Evolutionary conservation across 139 green algal species (phyloP), one percentile per base, ranked within the genome.

Genomic region (Chlorella sp.): DNA sequence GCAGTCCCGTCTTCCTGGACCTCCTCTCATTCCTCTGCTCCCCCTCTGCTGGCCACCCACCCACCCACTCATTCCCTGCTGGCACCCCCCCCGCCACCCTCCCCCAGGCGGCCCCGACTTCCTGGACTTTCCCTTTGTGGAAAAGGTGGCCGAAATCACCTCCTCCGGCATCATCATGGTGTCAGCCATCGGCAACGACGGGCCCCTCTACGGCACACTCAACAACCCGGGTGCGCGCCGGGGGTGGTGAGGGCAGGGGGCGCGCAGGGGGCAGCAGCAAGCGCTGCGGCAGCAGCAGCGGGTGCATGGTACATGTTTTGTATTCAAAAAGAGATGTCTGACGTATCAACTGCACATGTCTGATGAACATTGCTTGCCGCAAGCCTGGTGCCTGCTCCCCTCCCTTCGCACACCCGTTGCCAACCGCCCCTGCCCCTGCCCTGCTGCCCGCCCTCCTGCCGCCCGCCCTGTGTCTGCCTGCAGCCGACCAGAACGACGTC

Each of bases 81-180:
- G n/a, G n/a, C n/a, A n/a, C 5, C 24, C 16, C 4, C 28, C 30
- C 4, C 57, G 32, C 5, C 28, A 14, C 28, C 60, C 39, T 22
- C 61, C 0, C 22, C 22, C 84, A 88, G 88, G 98, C 11, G 98
- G 98, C 0, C 98, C 98, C 36, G 98, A 99, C 92, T 99, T 97
- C 90, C 88, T 99, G 91, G 98, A 99, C 93, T 77, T 91, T n/a
- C 98, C 98, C 1, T 99, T 99, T 93, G 97, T 99, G 26, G 98
- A 99, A 73, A 99, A 99, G 96, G 96, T 98, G 39, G 92, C 91
- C 84, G 98, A 99, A 91, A 94, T 99, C 61, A 99, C 97, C 7
- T 92, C 93, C 83, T 95, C 95, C 85, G 98, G 98, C 91, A 97
- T 99, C 86, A 96, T 99, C 77, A 98, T 99, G 97, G 89, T 98